These are phyloP conservation scores for Gyromitra esculenta DNA, from an alignment of 2,329 filamentous ascomycete genomes.

Conservation along the genomic window DNA sequence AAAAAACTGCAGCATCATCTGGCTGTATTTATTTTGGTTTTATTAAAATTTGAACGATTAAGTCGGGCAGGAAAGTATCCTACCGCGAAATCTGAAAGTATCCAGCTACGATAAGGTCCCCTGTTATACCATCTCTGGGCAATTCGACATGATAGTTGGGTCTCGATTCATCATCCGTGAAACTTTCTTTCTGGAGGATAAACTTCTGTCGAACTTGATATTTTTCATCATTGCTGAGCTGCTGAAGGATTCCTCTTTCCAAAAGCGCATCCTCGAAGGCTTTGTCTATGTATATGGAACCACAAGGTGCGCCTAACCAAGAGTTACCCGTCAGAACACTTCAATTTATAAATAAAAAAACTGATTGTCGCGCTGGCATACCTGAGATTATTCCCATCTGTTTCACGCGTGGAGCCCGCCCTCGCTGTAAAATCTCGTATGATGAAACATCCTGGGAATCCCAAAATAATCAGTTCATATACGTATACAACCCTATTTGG, in stretches of 20 bases:
- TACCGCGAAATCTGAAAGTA: slow-evolving; percentile 46
- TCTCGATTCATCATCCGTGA: slow-evolving; percentile 23
- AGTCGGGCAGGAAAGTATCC: not conserved
- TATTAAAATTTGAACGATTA: not conserved
- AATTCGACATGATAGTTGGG: slow-evolving; percentile 36
- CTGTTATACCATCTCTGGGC: slow-evolving; percentile 27
- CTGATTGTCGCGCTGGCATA: not conserved
- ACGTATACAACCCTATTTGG: not conserved
- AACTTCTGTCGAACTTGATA: slow-evolving; percentile 31
- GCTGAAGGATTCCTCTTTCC: slow-evolving; percentile 30
- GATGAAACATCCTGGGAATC: slow-evolving; percentile 44
- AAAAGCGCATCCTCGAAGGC: slow-evolving; percentile 35
- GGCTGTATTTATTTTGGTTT: not conserved
- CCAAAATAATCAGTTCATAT: not conserved
- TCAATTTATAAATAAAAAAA: not conserved
- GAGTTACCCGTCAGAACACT: not conserved
- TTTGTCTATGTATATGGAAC: slow-evolving; percentile 43
- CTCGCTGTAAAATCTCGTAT: slow-evolving; percentile 38
- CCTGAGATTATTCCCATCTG: slow-evolving; percentile 44
- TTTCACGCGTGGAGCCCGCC: slow-evolving; percentile 31
- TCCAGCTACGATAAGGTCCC: slow-evolving; percentile 37
- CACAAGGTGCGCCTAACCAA: slow-evolving; percentile 30
- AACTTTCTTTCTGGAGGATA: slow-evolving; percentile 41
- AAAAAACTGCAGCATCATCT: slow-evolving; percentile 43
- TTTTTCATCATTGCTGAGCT: slow-evolving; percentile 42